A percentile compares a stretch with the other conserved stretches of the same genome.
phyloP scores from a whole-genome alignment of 1,284 basidiomycete genomes.

The Puccinia triticina region DNA sequence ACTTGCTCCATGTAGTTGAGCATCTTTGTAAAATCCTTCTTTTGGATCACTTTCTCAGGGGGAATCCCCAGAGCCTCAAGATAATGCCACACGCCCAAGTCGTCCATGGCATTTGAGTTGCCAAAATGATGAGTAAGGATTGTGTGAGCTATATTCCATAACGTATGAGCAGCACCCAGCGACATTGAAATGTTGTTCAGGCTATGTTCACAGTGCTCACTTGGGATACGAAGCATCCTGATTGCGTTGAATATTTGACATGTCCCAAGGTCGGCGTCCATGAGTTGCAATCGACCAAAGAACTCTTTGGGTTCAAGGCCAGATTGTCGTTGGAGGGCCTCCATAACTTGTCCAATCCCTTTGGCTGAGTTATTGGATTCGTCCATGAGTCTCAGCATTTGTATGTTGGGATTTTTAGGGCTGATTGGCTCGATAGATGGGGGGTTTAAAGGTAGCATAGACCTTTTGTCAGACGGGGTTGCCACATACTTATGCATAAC shows the following conservation, averaged over 20 bases:
- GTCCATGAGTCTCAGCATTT: slow-evolving; percentile 6
- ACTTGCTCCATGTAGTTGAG: background rate
- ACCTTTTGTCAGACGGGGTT: background rate
- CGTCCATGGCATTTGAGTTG: background rate
- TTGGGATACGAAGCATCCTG: background rate
- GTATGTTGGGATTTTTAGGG: background rate
- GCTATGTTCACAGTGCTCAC: background rate
- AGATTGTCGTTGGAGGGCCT: background rate
- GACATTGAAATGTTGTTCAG: background rate
- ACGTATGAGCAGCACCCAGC: background rate
- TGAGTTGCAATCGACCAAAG: background rate
- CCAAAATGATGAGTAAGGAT: slow-evolving; percentile 6
- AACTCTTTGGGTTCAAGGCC: background rate
- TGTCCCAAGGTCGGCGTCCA: background rate
- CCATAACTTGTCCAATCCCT: slow-evolving; percentile 1
- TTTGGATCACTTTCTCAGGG: background rate
- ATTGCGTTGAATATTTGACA: background rate
- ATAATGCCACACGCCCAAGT: slow-evolving; percentile 1
- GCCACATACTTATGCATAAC: background rate
- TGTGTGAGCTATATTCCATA: slow-evolving; percentile 11
- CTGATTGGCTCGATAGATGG: background rate
- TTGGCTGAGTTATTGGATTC: background rate
- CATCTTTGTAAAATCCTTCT: slow-evolving; percentile 21
- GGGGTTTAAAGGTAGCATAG: background rate
- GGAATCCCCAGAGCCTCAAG: background rate